phyloP scores from a whole-genome alignment of 768 basidiomycete genomes.

The Hygrocybe punicea region DNA sequence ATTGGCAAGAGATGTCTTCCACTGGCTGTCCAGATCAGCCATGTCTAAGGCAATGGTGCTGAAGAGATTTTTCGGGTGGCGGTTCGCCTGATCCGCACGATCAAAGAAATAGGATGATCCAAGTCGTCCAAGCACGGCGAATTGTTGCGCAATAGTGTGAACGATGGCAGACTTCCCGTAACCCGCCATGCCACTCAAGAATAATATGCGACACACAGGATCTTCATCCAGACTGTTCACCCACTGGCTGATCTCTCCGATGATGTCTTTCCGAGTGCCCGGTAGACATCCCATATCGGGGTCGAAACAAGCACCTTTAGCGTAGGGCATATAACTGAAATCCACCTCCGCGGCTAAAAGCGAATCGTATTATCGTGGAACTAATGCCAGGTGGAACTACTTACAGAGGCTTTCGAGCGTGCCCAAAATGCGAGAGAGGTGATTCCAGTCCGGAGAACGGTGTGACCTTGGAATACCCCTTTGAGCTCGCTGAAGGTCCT shows the following conservation, averaged over 20 bases:
- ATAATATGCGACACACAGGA: neutral
- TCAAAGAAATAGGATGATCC: neutral
- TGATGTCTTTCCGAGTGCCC: slow-evolving; percentile 22
- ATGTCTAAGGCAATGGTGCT: too few relatives aligned
- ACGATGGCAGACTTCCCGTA: neutral
- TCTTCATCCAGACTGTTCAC: neutral
- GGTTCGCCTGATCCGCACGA: neutral
- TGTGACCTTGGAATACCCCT: slow-evolving; percentile 8
- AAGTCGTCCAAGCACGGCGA: neutral
- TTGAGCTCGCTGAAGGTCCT: slow-evolving; percentile 14
- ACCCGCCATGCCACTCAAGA: neutral
- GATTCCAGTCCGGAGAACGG: slow-evolving; percentile 13
- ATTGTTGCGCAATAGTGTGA: neutral
- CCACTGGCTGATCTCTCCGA: slow-evolving; percentile 26
- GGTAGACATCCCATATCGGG: slow-evolving; percentile 13
- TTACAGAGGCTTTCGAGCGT: slow-evolving; percentile 9
- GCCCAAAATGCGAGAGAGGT: slow-evolving; percentile 10
- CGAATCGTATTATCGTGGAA: neutral
- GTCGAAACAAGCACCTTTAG: neutral
- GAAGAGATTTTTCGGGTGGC: too few relatives aligned
- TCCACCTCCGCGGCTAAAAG: neutral
- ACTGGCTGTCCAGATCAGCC: too few relatives aligned
- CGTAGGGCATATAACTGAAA: slow-evolving; percentile 5
- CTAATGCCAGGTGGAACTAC: neutral
- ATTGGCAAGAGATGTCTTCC: too few relatives aligned